Evolutionary conservation across 78 protist species (phyloP).

Genomic region (Dictyostelium capitatum): DNA sequence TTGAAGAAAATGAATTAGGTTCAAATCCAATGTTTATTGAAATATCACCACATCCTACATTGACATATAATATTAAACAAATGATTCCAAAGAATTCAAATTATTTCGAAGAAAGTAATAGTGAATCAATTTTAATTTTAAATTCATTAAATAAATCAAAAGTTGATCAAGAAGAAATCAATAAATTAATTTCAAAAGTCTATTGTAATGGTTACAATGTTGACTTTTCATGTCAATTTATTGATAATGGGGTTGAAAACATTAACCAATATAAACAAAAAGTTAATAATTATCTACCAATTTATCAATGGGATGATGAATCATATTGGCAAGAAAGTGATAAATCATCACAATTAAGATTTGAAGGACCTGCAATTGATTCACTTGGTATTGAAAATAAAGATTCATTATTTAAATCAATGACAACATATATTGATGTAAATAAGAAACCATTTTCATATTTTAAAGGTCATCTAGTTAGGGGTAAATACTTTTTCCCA

Average conservation of each 20-base stretch:
- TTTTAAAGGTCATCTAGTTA: constrained; percentile 56
- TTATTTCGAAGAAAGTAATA: background rate
- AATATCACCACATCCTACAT: constrained; percentile 34
- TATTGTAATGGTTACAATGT: constrained; percentile 11
- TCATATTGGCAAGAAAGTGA: background rate
- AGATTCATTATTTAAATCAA: background rate
- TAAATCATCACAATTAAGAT: background rate
- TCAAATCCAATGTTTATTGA: background rate
- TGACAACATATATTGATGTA: background rate
- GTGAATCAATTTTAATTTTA: background rate
- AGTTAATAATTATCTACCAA: background rate
- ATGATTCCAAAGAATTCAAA: background rate
- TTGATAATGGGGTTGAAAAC: background rate
- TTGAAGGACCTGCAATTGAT: background rate
- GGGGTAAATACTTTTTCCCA: constrained; percentile 35
- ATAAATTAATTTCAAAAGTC: constrained; percentile 1
- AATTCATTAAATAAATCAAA: constrained; percentile 17
- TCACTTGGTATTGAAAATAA: background rate
- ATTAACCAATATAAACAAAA: background rate
- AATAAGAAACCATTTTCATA: constrained; percentile 15
- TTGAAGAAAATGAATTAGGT: background rate
- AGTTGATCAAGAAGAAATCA: constrained; percentile 10
- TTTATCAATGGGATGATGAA: background rate
- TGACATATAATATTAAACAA: background rate
- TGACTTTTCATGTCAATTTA: background rate